Conservation (phyloP, 2,329 filamentous ascomycete genomes). For the Sporothrix schenckii region DNA sequence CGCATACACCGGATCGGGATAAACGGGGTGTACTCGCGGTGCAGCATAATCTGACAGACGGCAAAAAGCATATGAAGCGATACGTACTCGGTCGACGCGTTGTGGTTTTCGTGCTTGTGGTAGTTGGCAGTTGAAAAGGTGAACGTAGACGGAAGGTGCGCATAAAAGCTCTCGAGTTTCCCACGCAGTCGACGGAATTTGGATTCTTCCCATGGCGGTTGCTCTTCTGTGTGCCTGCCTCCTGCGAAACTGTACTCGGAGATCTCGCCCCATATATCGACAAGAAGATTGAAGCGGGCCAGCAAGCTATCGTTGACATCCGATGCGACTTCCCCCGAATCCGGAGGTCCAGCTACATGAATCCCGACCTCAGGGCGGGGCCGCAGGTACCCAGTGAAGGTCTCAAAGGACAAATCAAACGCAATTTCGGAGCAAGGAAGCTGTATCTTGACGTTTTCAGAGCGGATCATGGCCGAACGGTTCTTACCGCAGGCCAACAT, state of each 20-base stretch:
- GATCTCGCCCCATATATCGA: slow-evolving; percentile 63
- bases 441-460: slow-evolving; percentile 64
- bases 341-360: slow-evolving; percentile 30
- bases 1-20: slow-evolving; percentile 58
- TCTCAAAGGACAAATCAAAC: slow-evolving; percentile 64
- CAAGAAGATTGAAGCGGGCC: slow-evolving; percentile 59
- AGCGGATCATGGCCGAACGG: slow-evolving; percentile 60
- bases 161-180: slow-evolving; percentile 57
- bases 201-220: slow-evolving; percentile 62
- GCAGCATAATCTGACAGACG: slow-evolving; percentile 68
- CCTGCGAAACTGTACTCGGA: slow-evolving; percentile 58
- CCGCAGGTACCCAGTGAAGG: slow-evolving; percentile 55
- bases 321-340: neutral
- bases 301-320: slow-evolving; percentile 50
- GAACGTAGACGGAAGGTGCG: slow-evolving; percentile 58
- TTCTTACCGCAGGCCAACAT: slow-evolving; percentile 67
- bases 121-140: slow-evolving; percentile 64
- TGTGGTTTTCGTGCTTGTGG: slow-evolving; percentile 65
- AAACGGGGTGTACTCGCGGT: slow-evolving; percentile 70
- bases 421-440: slow-evolving; percentile 68
- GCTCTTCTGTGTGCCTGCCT: slow-evolving; percentile 54
- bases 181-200: slow-evolving; percentile 58
- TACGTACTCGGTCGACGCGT: slow-evolving; percentile 65
- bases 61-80: slow-evolving; percentile 68
- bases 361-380: neutral